phyloP scores from a whole-genome alignment of 768 basidiomycete genomes.

The Naganishia randhawae region DNA sequence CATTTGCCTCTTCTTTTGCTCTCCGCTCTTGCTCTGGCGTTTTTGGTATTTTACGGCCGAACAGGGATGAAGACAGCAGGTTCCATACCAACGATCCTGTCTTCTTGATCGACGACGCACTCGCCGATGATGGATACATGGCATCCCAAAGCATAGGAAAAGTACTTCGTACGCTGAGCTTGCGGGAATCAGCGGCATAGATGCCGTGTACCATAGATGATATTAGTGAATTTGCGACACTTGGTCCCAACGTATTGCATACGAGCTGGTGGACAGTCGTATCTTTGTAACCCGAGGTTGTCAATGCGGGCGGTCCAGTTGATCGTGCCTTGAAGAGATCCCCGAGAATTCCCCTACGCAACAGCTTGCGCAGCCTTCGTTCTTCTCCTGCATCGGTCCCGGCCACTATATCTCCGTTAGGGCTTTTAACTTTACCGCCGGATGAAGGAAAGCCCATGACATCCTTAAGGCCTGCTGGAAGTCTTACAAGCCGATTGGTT shows the following conservation, averaged over 20 bases:
- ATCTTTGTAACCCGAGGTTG: conserved; percentile 53
- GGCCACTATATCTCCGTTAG: neutral
- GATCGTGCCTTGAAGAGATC: conserved; percentile 58
- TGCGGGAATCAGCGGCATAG: conserved; percentile 78
- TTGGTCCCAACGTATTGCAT: conserved; percentile 65
- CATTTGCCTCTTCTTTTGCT: conserved; percentile 52
- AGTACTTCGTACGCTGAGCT: conserved; percentile 69
- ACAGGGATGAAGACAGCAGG: conserved; percentile 36
- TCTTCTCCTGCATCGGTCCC: neutral
- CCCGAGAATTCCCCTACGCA: conserved; percentile 59
- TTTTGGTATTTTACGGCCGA: neutral
- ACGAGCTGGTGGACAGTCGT: conserved; percentile 79
- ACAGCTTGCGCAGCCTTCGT: conserved; percentile 33
- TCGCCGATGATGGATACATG: conserved; percentile 50
- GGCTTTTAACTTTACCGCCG: neutral
- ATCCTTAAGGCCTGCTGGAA: neutral
- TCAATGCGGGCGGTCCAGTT: conserved; percentile 23
- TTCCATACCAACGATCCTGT: conserved; percentile 69
- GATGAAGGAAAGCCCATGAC: neutral
- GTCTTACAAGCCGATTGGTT: neutral
- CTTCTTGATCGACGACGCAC: conserved; percentile 46
- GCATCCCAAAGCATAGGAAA: conserved; percentile 71
- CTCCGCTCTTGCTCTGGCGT: conserved; percentile 23
- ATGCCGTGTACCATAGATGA: conserved; percentile 86
- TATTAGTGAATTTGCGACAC: conserved; percentile 69